These are phyloP conservation scores for Pichia exigua DNA, from an alignment of 805 yeast genomes.

Conservation along the genomic window DNA sequence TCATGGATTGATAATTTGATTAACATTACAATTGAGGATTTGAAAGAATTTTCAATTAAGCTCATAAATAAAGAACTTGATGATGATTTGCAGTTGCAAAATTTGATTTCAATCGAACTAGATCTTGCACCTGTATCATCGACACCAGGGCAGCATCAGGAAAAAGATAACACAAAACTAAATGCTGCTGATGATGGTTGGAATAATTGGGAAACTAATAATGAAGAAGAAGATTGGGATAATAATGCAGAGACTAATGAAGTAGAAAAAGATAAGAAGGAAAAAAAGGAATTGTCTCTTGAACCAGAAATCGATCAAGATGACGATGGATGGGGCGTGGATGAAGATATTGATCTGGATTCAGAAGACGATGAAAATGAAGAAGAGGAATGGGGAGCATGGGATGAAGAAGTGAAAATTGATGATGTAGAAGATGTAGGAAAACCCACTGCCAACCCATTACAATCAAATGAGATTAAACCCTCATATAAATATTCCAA, in stretches of 20 bases:
- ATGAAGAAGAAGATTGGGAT: neutral
- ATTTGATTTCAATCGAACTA: neutral
- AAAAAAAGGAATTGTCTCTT: neutral
- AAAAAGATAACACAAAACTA: neutral
- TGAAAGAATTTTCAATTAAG: constrained; percentile 19
- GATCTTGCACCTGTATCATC: neutral
- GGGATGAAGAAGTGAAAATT: constrained; percentile 12
- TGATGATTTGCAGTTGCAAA: constrained; percentile 5
- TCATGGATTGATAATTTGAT: constrained; percentile 24
- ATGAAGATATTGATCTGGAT: constrained; percentile 3
- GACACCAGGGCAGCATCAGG: neutral
- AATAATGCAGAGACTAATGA: neutral
- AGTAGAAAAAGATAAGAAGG: neutral
- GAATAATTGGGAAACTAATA: neutral
- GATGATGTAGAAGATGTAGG: constrained; percentile 2
- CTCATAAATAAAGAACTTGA: constrained; percentile 10
- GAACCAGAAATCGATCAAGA: neutral
- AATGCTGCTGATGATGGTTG: neutral
- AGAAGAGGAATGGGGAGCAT: constrained; percentile 16
- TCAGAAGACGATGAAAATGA: constrained; percentile 19
- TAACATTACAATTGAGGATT: constrained; percentile 20
- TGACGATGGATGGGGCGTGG: constrained; percentile 8
- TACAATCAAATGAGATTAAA: neutral
- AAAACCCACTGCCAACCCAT: neutral
- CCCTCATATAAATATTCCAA: constrained; percentile 16